Conservation (phyloP, 768 basidiomycete species). For the Lactarius hengduanensis region DNA sequence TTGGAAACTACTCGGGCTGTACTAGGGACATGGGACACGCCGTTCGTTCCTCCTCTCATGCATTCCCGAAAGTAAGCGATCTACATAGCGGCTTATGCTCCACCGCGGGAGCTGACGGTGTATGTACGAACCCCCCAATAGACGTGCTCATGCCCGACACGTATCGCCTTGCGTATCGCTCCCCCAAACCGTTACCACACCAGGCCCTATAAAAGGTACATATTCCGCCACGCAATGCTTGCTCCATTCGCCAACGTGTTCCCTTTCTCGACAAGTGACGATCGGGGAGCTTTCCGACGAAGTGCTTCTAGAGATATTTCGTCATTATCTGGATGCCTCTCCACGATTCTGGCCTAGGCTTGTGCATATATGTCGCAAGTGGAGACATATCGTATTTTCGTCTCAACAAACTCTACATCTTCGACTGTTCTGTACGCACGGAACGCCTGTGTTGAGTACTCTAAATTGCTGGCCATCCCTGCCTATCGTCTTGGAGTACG, state of each 20-base stretch:
- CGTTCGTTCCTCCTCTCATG: not conserved
- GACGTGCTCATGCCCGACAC: not conserved
- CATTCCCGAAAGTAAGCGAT: no score
- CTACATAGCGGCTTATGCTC: no score
- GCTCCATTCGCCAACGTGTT: not conserved
- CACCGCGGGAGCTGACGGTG: not conserved
- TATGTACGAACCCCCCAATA: not conserved
- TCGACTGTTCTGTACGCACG: not conserved
- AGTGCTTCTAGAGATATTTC: not conserved
- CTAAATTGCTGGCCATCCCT: not conserved
- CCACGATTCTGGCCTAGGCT: not conserved
- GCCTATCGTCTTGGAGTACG: not conserved
- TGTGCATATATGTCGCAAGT: not conserved
- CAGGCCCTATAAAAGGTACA: not conserved
- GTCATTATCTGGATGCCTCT: not conserved
- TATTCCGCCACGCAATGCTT: not conserved
- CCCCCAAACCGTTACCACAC: not conserved
- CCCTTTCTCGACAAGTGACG: not conserved
- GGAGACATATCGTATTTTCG: not conserved
- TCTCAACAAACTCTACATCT: not conserved
- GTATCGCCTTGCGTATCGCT: no score
- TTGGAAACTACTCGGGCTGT: no score
- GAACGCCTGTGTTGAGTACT: not conserved
- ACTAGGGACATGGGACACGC: no score
- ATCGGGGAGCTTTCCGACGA: not conserved